Base-by-base conservation (phyloP, 2,329 filamentous ascomycete genomes). In the Macrophomina pseudophaseolina region DNA sequence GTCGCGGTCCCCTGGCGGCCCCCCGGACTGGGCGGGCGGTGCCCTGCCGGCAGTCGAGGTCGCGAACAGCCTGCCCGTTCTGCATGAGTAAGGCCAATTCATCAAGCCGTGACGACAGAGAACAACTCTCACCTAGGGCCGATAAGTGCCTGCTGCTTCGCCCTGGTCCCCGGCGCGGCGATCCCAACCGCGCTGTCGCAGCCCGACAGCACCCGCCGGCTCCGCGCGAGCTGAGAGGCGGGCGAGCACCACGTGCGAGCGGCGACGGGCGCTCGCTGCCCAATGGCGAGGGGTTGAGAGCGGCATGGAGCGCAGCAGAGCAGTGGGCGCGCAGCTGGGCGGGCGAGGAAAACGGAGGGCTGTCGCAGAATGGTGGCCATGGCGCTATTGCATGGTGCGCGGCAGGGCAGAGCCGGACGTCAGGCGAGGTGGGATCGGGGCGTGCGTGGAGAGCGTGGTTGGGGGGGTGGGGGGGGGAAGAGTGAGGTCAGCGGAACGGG, bases 181-280 rank as follows among this genome's bases (percentile, higher is more conserved):
- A 60, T 60, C 40, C 28, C 14, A 40, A 16, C 40, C 14, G 35
- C 40, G 28, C n/a, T 16, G 40, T 60, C 42, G 56, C 56, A 53
- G 62, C 62, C 62, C 62, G 54, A 64, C 62, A 42, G 62, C 18
- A 42, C 35, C 38, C 49, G 62, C 28, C 38, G 35, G 48, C 62
- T 54, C 62, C 62, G 62, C 35, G 35, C 23, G 18, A 46, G 62
- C 46, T 64, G 35, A 64, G 62, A 64, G 35, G 35, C 35, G 35
- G 60, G 33, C 48, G 35, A n/a, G 16, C 23, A 14, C 35, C 62
- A 64, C 62, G 62, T 64, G 62, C 62, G 49, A 49, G 5, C 11
- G 9, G 32, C 33, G 48, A 52, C 46, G 46, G 40, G 54, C 35
- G 18, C 28, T 58, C 54, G 54, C 35, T 3, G 56, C 56, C 56